Evolutionary conservation across 1,284 basidiomycete species (phyloP).

Genomic region (Afroboletus lepidellus): DNA sequence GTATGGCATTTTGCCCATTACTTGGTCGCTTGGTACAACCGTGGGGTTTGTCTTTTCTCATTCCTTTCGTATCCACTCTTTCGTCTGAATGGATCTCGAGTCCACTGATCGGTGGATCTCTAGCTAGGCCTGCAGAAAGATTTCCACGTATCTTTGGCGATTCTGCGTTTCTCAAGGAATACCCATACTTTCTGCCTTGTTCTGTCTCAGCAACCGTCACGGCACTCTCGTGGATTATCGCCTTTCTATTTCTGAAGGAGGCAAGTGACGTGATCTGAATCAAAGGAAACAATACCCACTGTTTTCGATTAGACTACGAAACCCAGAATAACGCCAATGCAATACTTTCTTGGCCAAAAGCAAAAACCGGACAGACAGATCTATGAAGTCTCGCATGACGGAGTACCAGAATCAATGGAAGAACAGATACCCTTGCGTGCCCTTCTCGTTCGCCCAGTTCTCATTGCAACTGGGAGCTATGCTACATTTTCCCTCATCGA

Average conservation of each 20-base stretch:
- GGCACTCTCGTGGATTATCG: constrained; percentile 45
- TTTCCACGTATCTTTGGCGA: constrained; percentile 54
- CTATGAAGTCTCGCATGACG: background rate
- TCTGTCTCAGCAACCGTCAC: constrained; percentile 50
- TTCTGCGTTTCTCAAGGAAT: constrained; percentile 50
- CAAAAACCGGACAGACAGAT: background rate
- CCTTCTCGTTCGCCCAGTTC: constrained; percentile 38
- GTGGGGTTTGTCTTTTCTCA: constrained; percentile 41
- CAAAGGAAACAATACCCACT: constrained; percentile 1
- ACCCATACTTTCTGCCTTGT: constrained; percentile 71
- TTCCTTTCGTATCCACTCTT: background rate
- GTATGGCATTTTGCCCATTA: constrained; percentile 44
- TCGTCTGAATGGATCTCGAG: constrained; percentile 33
- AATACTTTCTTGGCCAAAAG: constrained; percentile 20
- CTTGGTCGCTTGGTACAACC: constrained; percentile 44
- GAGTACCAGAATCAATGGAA: constrained; percentile 1
- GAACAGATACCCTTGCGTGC: constrained; percentile 35
- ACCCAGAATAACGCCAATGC: constrained; percentile 9
- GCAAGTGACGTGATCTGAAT: constrained; percentile 33
- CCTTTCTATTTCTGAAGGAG: constrained; percentile 54
- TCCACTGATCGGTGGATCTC: constrained; percentile 59
- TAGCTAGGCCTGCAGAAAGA: constrained; percentile 57
- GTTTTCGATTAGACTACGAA: constrained; percentile 15
- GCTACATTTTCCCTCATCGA: constrained; percentile 42
- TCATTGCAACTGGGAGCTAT: constrained; percentile 44